Conservation (phyloP, 1,284 basidiomycete genomes). For the Ustilago cynodontis region DNA sequence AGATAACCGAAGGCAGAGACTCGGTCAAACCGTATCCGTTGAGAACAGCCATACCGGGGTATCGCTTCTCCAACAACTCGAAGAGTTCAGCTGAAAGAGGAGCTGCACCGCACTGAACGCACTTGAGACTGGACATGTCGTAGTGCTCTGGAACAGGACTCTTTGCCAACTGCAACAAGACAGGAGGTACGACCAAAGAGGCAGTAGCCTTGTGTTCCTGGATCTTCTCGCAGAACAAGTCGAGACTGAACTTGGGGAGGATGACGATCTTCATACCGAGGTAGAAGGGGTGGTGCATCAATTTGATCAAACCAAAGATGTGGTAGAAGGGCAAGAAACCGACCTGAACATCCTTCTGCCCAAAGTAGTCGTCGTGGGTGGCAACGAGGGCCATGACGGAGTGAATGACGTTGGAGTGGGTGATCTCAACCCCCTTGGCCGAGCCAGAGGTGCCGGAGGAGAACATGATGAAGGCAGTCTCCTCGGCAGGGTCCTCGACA, state of each 20-base stretch:
- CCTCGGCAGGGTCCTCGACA: slow-evolving; percentile 45
- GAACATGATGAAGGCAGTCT: slow-evolving; percentile 62
- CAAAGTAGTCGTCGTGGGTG: slow-evolving; percentile 50
- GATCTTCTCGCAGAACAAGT: slow-evolving; percentile 77
- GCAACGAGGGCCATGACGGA: slow-evolving; percentile 53
- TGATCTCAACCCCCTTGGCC: slow-evolving; percentile 67
- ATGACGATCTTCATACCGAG: slow-evolving; percentile 77
- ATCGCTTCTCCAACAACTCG: slow-evolving; percentile 74
- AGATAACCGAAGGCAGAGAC: slow-evolving; percentile 76
- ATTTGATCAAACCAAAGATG: slow-evolving; percentile 73
- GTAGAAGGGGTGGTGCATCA: slow-evolving; percentile 77
- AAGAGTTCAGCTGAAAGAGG: slow-evolving; percentile 79
- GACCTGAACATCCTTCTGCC: slow-evolving; percentile 49
- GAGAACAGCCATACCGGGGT: slow-evolving; percentile 70
- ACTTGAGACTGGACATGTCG: slow-evolving; percentile 76
- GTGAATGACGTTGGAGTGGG: slow-evolving; percentile 62
- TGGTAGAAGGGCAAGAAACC: slow-evolving; percentile 67
- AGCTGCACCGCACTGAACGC: slow-evolving; percentile 83
- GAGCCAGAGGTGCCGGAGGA: slow-evolving; percentile 65
- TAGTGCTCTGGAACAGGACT: slow-evolving; percentile 80
- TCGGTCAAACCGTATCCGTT: slow-evolving; percentile 83
- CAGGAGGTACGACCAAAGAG: slow-evolving; percentile 83
- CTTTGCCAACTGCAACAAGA: slow-evolving; percentile 81
- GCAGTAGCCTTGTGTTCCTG: slow-evolving; percentile 77
- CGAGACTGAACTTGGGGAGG: slow-evolving; percentile 80